phyloP scores from a whole-genome alignment of 148 eudicot species.

The Camellia sinensis region DNA sequence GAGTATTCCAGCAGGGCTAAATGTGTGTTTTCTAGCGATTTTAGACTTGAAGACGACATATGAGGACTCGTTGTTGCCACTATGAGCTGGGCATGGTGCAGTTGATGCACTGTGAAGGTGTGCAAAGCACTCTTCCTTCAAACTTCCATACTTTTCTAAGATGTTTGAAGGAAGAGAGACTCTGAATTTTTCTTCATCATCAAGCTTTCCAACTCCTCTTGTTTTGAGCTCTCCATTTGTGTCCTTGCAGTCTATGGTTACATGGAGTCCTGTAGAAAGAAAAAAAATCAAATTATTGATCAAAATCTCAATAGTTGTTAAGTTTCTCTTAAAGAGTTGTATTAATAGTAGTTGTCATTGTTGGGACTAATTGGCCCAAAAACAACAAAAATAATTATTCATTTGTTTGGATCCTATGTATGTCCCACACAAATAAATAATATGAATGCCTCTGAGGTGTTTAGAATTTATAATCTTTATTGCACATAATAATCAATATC shows the following conservation, averaged over 20 bases:
- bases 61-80: conserved; percentile 28
- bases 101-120: conserved; percentile 50
- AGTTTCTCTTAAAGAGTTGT: no score
- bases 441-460: no score
- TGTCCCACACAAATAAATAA: no score
- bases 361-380: no score
- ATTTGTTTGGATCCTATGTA: neutral
- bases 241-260: conserved; percentile 47
- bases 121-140: conserved; percentile 43
- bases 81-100: conserved; percentile 42
- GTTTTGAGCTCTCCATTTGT: conserved; percentile 33
- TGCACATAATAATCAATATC: no score
- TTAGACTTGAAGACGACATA: conserved; percentile 33
- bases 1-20: conserved; percentile 29
- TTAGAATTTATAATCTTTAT: no score
- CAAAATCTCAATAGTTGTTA: neutral
- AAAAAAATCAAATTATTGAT: neutral
- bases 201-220: conserved; percentile 37
- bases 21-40: conserved; percentile 23
- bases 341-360: no score
- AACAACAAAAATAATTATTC: neutral
- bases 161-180: conserved; percentile 35
- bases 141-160: conserved; percentile 27
- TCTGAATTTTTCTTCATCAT: conserved; percentile 39
- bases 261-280: conserved; percentile 29